Evolutionary conservation across 139 green algal species (phyloP).

Genomic region (Haematococcus sp.): DNA sequence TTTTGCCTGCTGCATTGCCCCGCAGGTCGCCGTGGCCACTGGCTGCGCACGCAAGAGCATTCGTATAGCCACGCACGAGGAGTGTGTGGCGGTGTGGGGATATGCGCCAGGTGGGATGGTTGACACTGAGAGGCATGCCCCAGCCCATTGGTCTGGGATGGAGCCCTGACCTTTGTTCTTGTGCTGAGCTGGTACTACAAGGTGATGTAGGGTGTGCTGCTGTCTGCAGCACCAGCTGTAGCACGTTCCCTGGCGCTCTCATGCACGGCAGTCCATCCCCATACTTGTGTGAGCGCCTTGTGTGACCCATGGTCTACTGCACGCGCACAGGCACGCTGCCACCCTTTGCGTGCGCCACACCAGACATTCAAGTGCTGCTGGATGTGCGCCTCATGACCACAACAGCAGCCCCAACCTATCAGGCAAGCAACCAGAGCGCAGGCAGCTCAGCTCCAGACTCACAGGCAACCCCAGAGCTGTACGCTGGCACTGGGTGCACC

Average conservation of each 20-base stretch:
- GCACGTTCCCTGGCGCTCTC: no score
- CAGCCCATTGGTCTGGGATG: no score
- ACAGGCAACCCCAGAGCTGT: no score
- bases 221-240: no score
- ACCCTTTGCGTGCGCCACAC: conserved; percentile 19
- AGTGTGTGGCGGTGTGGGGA: conserved; percentile 19
- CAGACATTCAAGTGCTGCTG: conserved; percentile 13
- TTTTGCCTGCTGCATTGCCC: no score
- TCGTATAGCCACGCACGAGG: conserved; percentile 7
- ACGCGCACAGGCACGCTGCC: conserved; percentile 36
- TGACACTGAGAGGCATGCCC: no score
- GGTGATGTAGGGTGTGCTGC: not conserved
- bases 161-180: no score
- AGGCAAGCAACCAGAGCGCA: not conserved
- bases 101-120: conserved; percentile 19
- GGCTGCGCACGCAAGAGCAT: conserved; percentile 7
- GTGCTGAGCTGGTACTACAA: not conserved
- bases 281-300: no score
- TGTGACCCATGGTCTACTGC: no score
- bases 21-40: conserved; percentile 21
- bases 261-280: no score
- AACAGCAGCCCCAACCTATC: not conserved
- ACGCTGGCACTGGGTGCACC: no score
- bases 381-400: conserved; percentile 11
- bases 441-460: no score